phyloP scores from a whole-genome alignment of 768 basidiomycete genomes.

The Lactifluus echinatus region DNA sequence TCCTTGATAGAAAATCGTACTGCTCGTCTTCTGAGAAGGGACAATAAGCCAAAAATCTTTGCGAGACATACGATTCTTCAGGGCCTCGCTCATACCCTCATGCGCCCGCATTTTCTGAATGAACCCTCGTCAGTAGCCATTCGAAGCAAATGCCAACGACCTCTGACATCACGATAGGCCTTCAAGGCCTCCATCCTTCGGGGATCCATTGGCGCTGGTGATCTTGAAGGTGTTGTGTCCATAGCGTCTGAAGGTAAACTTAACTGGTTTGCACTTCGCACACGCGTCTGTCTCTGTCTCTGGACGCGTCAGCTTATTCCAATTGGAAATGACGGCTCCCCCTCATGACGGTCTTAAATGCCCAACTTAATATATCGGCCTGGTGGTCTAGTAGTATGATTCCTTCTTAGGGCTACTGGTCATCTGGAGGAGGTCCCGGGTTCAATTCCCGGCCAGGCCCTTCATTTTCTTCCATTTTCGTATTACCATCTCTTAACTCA shows the following conservation, averaged over 20 bases:
- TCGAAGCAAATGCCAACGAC: neutral
- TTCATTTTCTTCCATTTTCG: neutral
- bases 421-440: slow-evolving; percentile 76
- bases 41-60: neutral
- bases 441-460: slow-evolving; percentile 83
- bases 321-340: neutral
- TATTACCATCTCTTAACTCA: neutral
- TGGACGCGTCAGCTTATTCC: slow-evolving; percentile 25
- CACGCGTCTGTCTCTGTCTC: no score
- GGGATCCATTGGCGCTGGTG: slow-evolving; percentile 52
- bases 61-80: slow-evolving; percentile 74
- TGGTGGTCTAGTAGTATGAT: slow-evolving; percentile 46
- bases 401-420: slow-evolving; percentile 43
- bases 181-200: slow-evolving; percentile 67
- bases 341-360: neutral
- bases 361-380: slow-evolving; percentile 24
- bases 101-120: slow-evolving; percentile 95
- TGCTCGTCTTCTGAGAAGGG: slow-evolving; percentile 27
- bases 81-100: slow-evolving; percentile 72
- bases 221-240: slow-evolving; percentile 25
- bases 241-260: slow-evolving; percentile 7
- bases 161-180: slow-evolving; percentile 60
- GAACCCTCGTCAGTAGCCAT: slow-evolving; percentile 14
- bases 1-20: slow-evolving; percentile 89
- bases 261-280: neutral